Evolutionary conservation across 768 basidiomycete species (phyloP).

Genomic region (Hortiboletus flavorubellus): DNA sequence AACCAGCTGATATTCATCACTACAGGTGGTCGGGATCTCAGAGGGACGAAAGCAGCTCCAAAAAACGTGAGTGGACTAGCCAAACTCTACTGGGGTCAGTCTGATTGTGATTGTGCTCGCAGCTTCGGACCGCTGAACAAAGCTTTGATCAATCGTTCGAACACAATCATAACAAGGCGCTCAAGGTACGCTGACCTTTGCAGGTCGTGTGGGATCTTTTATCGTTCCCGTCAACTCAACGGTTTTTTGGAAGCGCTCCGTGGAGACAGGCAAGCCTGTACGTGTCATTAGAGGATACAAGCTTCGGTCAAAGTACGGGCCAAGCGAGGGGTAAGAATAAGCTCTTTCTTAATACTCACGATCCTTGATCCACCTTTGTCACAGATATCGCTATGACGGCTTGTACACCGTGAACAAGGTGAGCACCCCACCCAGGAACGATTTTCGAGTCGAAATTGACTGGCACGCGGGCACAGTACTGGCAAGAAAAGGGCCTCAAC

Average conservation of each 20-base stretch:
- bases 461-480: slow-evolving; percentile 44
- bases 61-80: slow-evolving; percentile 63
- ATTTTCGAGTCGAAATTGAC: background rate
- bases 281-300: slow-evolving; percentile 82
- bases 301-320: slow-evolving; percentile 66
- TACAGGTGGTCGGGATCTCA: slow-evolving; percentile 79
- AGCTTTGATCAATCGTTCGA: slow-evolving; percentile 82
- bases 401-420: slow-evolving; percentile 78
- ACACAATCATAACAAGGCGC: slow-evolving; percentile 62
- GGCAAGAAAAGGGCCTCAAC: slow-evolving; percentile 72
- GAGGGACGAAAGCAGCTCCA: slow-evolving; percentile 74
- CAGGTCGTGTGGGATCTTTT: background rate
- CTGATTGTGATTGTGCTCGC: background rate
- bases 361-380: background rate
- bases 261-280: slow-evolving; percentile 78
- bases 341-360: background rate
- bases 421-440: background rate
- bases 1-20: background rate
- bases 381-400: slow-evolving; percentile 87
- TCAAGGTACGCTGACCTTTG: slow-evolving; percentile 43
- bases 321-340: slow-evolving; percentile 61
- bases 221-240: background rate
- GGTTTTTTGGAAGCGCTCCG: slow-evolving; percentile 50
- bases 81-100: background rate
- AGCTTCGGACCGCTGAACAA: slow-evolving; percentile 90